These are phyloP conservation scores for Polysphondylium violaceum DNA, from an alignment of 78 protist species.

Conservation along the genomic window DNA sequence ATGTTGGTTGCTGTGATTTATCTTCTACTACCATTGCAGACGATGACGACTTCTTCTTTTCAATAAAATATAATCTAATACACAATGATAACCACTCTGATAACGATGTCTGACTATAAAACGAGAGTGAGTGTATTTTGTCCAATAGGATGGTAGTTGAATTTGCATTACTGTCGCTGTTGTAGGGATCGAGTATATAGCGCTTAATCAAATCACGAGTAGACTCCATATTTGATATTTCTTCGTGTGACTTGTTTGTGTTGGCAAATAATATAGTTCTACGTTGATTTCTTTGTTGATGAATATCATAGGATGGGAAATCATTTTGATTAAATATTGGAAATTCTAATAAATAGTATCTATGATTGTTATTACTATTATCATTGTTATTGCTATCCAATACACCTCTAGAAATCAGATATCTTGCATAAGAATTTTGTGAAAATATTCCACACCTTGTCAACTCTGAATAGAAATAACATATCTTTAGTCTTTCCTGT, in stretches of 20 bases:
- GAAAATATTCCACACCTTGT: constrained; percentile 38
- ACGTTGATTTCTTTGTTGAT: constrained; percentile 75
- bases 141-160: neutral
- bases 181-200: neutral
- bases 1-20: neutral
- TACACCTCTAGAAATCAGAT: constrained; percentile 63
- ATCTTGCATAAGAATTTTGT: constrained; percentile 74
- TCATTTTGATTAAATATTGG: constrained; percentile 71
- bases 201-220: constrained; percentile 10
- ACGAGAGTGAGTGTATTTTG: constrained; percentile 25
- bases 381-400: constrained; percentile 1
- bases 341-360: constrained; percentile 33
- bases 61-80: constrained; percentile 39
- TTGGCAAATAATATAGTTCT: constrained; percentile 47
- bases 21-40: neutral
- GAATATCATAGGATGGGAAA: constrained; percentile 36
- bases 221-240: constrained; percentile 28
- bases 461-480: constrained; percentile 53
- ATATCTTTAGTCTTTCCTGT: constrained; percentile 28
- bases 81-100: constrained; percentile 71
- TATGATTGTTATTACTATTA: constrained; percentile 25
- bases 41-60: neutral
- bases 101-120: constrained; percentile 51
- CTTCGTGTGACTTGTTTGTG: constrained; percentile 21
- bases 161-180: no score